phyloP scores from a whole-genome alignment of 106 monocot genomes.

The Acanthochlamys bracteata region DNA sequence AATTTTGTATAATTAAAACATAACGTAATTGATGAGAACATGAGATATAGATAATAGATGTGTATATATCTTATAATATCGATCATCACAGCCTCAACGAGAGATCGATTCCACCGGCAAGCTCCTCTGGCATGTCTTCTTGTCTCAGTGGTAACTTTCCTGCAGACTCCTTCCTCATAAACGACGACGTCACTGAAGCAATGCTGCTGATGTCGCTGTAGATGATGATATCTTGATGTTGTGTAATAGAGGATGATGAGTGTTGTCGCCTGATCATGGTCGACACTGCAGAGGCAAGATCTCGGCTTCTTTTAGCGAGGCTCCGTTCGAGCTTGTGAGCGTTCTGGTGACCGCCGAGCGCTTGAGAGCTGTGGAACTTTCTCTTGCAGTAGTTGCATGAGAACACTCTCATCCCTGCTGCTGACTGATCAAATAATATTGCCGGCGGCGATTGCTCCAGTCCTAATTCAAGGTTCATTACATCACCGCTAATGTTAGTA shows the following conservation, averaged over 20 bases:
- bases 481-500: neutral
- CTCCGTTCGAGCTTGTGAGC: constrained; percentile 55
- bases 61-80: too few species aligned
- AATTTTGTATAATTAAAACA: too few species aligned
- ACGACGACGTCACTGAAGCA: neutral
- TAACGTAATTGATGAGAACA: too few species aligned
- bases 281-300: neutral
- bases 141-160: neutral
- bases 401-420: constrained; percentile 16
- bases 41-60: too few species aligned
- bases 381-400: constrained; percentile 48
- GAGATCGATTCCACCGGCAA: constrained; percentile 27
- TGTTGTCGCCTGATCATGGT: neutral
- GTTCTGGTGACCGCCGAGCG: constrained; percentile 55
- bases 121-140: constrained; percentile 4
- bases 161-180: neutral
- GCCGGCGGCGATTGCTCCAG: constrained; percentile 27
- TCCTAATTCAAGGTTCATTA: constrained; percentile 34
- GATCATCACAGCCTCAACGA: constrained; percentile 28
- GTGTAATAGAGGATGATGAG: too few species aligned
- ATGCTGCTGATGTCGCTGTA: neutral
- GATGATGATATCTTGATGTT: too few species aligned
- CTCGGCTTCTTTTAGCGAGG: constrained; percentile 40
- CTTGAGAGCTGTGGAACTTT: constrained; percentile 47
- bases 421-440: too few species aligned